Conservation (phyloP, 805 yeast genomes). For the Teunomyces atbi region DNA sequence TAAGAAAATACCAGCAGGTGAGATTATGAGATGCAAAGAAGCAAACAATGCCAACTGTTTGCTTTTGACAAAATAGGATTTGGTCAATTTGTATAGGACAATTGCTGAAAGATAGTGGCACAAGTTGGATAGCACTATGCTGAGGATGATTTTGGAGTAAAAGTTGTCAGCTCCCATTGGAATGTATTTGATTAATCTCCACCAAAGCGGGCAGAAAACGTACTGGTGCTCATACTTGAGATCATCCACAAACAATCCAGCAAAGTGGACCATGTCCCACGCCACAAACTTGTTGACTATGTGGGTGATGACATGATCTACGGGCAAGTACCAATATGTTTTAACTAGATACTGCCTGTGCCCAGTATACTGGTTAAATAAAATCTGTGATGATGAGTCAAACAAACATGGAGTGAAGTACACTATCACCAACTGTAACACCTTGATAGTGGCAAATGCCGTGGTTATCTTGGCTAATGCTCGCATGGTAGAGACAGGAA, state of each 20-base stretch:
- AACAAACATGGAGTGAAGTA: conserved; percentile 44
- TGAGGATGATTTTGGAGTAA: conserved; percentile 46
- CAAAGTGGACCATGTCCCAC: conserved; percentile 87
- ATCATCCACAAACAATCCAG: conserved; percentile 51
- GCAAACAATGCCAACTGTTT: conserved; percentile 22
- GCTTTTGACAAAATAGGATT: conserved; percentile 13
- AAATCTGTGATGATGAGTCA: conserved; percentile 46
- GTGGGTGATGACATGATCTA: conserved; percentile 4
- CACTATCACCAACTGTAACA: conserved; percentile 36
- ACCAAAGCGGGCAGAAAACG: conserved; percentile 85
- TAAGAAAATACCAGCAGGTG: conserved; percentile 80
- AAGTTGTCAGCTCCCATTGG: conserved; percentile 27
- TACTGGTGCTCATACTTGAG: conserved; percentile 80
- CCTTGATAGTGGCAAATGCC: conserved; percentile 32
- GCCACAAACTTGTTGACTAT: conserved; percentile 54
- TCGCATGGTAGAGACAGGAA: background rate
- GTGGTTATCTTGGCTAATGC: conserved; percentile 4
- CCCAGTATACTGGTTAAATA: conserved; percentile 21
- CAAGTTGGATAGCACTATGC: conserved; percentile 49
- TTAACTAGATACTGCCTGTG: background rate
- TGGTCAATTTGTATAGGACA: conserved; percentile 51
- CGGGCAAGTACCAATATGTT: background rate
- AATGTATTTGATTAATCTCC: conserved; percentile 41
- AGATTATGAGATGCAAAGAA: conserved; percentile 51
- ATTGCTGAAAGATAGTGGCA: conserved; percentile 51